These are phyloP conservation scores for Trichomonascus vanleenenianus DNA, from an alignment of 805 yeast genomes.

Conservation along the genomic window DNA sequence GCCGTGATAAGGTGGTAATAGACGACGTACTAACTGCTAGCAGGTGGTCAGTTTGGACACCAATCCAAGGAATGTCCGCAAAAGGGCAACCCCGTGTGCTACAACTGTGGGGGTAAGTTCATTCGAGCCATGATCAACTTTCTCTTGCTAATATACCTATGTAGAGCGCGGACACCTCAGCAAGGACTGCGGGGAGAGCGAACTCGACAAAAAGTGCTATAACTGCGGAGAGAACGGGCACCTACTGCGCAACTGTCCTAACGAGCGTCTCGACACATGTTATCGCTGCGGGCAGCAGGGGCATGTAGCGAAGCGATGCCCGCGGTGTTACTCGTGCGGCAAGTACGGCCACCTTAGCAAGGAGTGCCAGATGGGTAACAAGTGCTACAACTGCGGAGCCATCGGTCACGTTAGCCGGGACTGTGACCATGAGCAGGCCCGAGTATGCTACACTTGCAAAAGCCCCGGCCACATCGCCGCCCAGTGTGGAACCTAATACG, in stretches of 20 bases:
- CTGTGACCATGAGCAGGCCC: constrained; percentile 53
- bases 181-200: constrained; percentile 78
- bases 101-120: constrained; percentile 29
- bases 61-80: constrained; percentile 31
- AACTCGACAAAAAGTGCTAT: constrained; percentile 82
- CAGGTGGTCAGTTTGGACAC: constrained; percentile 21
- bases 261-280: constrained; percentile 35
- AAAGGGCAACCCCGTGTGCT: constrained; percentile 31
- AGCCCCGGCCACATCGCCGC: constrained; percentile 82
- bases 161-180: constrained; percentile 64
- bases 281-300: constrained; percentile 90
- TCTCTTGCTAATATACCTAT: background rate
- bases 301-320: constrained; percentile 47
- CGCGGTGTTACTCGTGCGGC: constrained; percentile 90
- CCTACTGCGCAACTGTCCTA: constrained; percentile 68
- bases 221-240: constrained; percentile 90
- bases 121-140: constrained; percentile 3
- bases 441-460: constrained; percentile 69
- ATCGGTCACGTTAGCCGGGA: constrained; percentile 86
- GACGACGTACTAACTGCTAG: constrained; percentile 3
- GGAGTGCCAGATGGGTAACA: constrained; percentile 75
- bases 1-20: no score
- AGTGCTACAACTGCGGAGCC: constrained; percentile 91
- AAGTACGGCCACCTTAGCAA: constrained; percentile 84
- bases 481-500: constrained; percentile 47